Evolutionary conservation across 2,329 filamentous ascomycete genomes (phyloP), one percentile per base, ranked within the genome.

Genomic region (Fusarium incarnatum): DNA sequence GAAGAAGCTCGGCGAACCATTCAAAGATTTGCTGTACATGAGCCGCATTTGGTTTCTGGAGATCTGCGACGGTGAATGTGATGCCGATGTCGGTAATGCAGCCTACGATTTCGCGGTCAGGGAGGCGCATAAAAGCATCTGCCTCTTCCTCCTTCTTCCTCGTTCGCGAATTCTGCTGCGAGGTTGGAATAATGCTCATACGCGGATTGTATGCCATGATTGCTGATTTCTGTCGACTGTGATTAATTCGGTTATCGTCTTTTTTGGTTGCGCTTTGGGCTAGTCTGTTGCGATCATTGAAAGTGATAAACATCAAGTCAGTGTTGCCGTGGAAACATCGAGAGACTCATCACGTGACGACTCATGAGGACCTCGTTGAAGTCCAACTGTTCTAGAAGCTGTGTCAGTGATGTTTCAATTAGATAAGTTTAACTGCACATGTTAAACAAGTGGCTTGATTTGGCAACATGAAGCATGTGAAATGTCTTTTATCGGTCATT

Each of bases 1-100:
- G 93, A 28, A 98, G 88, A 20, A 98, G 86, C 78, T 98, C 94
- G 63, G 94, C 94, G 74, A 99, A 96, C 92, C 94, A 97, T 85
- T 99, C 96, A 78, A 98, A 97, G 55, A 99, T 94, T 85, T 96
- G 94, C 81, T 99, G 96, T 56, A 98, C 94, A 77, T 97, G 94
- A 65, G 95, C 89, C 5, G 96, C 92, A 75, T 97, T 97, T 8
- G 96, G 96, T 78, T 98, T 98, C 75, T 95, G 90, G 42, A 99
- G 87, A 81, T 99, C 95, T 66, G 92, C 88, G 20, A 94, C 85
- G 37, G 89, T 92, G 80, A 98, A 98, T 28, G 89, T 90, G 75
- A 98, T 94, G 63, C 95, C 95, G 76, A 98, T 97, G 79, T 98
- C 96, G 76, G 92, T 96, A 83, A 99, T 98, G 81, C 96, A 99